Percentiles rank a stretch among this genome's conserved stretches.
Evolutionary conservation across 768 basidiomycete genomes (phyloP).

Genomic region (Cystofilobasidium bisporidii): DNA sequence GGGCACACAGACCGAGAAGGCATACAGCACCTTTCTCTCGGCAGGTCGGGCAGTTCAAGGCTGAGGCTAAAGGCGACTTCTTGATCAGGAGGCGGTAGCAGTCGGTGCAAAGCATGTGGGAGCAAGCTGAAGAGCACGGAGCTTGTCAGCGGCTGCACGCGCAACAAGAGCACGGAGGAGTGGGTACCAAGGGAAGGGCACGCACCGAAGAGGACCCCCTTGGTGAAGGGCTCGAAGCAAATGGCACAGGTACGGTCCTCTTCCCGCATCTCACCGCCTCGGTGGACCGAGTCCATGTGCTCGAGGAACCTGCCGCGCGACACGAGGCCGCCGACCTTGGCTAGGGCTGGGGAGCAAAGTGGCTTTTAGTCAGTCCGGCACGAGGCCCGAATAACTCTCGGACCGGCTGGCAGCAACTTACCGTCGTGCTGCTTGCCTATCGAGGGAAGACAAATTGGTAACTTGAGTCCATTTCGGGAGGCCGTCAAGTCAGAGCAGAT

Average conservation of each 20-base stretch:
- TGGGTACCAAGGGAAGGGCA: too few relatives aligned
- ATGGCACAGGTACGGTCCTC: neutral
- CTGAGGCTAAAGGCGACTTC: too few relatives aligned
- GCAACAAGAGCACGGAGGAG: neutral
- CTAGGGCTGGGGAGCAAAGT: too few relatives aligned
- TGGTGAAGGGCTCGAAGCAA: neutral
- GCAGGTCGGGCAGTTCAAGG: neutral
- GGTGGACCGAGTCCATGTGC: neutral
- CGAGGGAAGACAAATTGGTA: neutral
- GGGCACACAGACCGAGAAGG: neutral
- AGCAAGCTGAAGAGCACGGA: neutral
- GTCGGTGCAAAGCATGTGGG: conserved; percentile 18
- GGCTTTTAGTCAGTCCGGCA: too few relatives aligned
- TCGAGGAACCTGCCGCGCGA: conserved; percentile 1
- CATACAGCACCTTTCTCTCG: neutral
- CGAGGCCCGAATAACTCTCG: too few relatives aligned
- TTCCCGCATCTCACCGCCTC: neutral
- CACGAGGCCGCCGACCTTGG: neutral
- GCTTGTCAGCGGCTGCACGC: neutral
- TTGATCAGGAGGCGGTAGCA: neutral
- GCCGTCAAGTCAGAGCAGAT: too few relatives aligned
- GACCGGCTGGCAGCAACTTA: too few relatives aligned
- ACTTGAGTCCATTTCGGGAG: too few relatives aligned
- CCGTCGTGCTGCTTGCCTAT: neutral
- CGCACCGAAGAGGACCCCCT: neutral